Conservation (phyloP, 169 alveolate species). For the Eimeria mitis region DNA sequence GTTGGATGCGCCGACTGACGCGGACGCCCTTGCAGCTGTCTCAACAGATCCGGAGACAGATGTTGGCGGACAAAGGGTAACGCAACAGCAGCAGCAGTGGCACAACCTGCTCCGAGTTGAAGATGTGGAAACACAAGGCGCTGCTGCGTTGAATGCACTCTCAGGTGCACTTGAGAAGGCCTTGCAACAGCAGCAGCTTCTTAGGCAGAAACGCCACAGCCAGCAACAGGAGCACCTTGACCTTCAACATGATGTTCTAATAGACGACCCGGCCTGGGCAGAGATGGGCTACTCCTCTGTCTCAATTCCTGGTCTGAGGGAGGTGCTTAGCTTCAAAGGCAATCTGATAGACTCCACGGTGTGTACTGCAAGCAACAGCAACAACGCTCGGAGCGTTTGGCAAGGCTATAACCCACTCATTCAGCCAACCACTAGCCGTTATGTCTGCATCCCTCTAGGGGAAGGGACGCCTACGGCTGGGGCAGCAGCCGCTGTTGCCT, state of each 20-base stretch:
- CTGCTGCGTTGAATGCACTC: conserved; percentile 32
- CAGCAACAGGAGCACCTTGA: conserved; percentile 5
- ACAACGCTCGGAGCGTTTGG: conserved; percentile 35
- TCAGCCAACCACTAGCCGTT: conserved; percentile 45
- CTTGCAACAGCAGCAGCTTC: conserved; percentile 34
- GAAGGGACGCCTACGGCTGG: conserved; percentile 7
- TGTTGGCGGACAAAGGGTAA: background rate
- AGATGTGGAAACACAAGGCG: background rate
- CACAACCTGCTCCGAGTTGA: background rate
- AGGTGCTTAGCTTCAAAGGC: conserved; percentile 1
- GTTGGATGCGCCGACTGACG: background rate
- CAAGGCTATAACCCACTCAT: conserved; percentile 10
- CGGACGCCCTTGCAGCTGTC: background rate
- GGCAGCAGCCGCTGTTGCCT: background rate
- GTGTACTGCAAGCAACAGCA: conserved; percentile 15
- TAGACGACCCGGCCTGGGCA: conserved; percentile 14
- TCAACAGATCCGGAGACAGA: background rate
- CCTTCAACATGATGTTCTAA: conserved; percentile 4
- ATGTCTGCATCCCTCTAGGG: conserved; percentile 8
- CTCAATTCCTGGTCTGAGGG: background rate
- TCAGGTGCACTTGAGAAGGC: conserved; percentile 39
- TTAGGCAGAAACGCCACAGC: conserved; percentile 8
- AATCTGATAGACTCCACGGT: background rate
- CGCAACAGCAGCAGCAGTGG: conserved; percentile 8
- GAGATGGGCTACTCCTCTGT: background rate